Evolutionary conservation across 2,329 filamentous ascomycete genomes (phyloP), one percentile per base, ranked within the genome.

Genomic region (Colletotrichum chrysophilum): DNA sequence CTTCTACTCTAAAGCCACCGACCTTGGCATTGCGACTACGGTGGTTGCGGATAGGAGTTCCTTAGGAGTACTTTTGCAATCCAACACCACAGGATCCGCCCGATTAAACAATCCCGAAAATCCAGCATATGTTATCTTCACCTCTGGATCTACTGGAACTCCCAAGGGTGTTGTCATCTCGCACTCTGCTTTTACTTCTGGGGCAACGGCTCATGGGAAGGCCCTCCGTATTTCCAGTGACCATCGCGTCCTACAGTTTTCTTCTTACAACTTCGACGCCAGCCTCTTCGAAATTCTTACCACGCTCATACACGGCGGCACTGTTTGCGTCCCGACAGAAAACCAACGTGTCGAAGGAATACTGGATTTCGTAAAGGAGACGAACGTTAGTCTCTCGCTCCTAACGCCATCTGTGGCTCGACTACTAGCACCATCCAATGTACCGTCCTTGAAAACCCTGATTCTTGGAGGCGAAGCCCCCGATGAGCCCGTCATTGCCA

Each of bases 91-190:
- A n/a, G 10, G 4, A 60, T 8, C 12, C 24, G 8, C 12, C 24
- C 2, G 6, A 21, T 21, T 56, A 26, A 28, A n/a, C 16, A 43
- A n/a, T 14, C 58, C 79, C 16, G 65, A 68, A n/a, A 75, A 78
- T 18, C 58, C 77, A 13, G 79, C 80, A 10, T 81, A 80, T 24
- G 87, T 89, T 76, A 87, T 80, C 34, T 80, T 79, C 52, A 80
- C 79, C 5, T 79, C 88, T n/a, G 88, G 88, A 16, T 89, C 85
- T 52, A 89, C 87, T 5, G 88, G 87, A 14, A 81, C 82, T 34
- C 88, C 88, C 7, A 89, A 89, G 81, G 88, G 88, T 38, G 86
- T 89, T 28, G 84, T 88, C 55, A 65, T 79, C 28, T 75, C 75
- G 21, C 78, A 80, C 55, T 70, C 75, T 4, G 77, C 81, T 3